These are phyloP conservation scores for Coelomomyces lativittatus DNA, from an alignment of 371 early-diverging fungal genomes.

Conservation along the genomic window DNA sequence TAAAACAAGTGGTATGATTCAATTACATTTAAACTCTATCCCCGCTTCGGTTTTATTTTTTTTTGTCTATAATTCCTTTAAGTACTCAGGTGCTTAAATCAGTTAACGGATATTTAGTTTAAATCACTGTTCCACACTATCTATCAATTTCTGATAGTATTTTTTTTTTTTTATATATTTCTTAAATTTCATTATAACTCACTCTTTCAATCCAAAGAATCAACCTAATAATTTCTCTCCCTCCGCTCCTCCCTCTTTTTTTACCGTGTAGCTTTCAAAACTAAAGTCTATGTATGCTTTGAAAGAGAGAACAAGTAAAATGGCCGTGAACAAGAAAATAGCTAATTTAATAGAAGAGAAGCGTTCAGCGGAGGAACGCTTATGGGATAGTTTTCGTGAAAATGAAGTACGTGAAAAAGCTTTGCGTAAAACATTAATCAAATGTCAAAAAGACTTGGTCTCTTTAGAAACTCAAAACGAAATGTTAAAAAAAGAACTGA, in stretches of 20 bases:
- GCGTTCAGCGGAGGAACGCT: slow-evolving; percentile 26
- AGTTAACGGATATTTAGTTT: too few relatives aligned
- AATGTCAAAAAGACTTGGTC: slow-evolving; percentile 9
- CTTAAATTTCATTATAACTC: too few relatives aligned
- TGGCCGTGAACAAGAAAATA: slow-evolving; percentile 15
- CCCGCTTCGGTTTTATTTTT: too few relatives aligned
- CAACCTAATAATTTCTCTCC: too few relatives aligned
- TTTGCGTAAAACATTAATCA: slow-evolving; percentile 15
- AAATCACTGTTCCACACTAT: too few relatives aligned
- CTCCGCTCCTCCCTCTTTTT: too few relatives aligned
- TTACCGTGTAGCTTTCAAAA: slow-evolving; percentile 20
- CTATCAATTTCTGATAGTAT: too few relatives aligned
- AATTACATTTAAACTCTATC: too few relatives aligned
- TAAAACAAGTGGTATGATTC: slow-evolving; percentile 20
- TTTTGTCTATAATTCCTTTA: too few relatives aligned
- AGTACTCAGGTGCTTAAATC: too few relatives aligned
- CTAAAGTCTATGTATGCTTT: slow-evolving; percentile 24
- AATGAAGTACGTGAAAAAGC: slow-evolving; percentile 25
- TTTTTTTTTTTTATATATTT: too few relatives aligned
- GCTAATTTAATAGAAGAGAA: slow-evolving; percentile 18
- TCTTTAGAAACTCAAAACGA: background rate
- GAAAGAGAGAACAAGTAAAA: slow-evolving; percentile 19
- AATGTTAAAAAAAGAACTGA: background rate
- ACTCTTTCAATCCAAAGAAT: too few relatives aligned
- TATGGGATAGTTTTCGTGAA: slow-evolving; percentile 32